Percentiles rank a stretch among this genome's conserved stretches.
These are phyloP conservation scores for Phytophthora tubulina DNA, from an alignment of 352 stramenopile species.

Conservation along the genomic window DNA sequence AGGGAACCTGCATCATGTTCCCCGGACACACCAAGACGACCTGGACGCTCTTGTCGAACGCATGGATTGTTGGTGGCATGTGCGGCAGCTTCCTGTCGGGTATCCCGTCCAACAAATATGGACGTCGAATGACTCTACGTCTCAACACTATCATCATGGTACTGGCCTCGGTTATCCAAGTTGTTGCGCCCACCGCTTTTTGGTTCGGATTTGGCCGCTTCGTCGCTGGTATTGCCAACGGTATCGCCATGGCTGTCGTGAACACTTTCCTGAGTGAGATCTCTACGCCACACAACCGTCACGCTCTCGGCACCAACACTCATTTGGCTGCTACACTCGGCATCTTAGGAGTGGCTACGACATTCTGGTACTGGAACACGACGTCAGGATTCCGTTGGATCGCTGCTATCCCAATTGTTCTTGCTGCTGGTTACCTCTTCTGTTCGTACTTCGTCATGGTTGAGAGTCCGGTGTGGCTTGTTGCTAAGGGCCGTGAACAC, in stretches of 20 bases:
- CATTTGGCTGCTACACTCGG: slow-evolving; percentile 54
- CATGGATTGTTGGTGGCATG: slow-evolving; percentile 67
- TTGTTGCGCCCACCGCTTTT: slow-evolving; percentile 15
- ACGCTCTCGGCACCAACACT: slow-evolving; percentile 43
- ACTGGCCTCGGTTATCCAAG: slow-evolving; percentile 40
- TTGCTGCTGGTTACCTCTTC: slow-evolving; percentile 32
- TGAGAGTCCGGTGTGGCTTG: slow-evolving; percentile 55
- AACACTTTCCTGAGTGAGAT: slow-evolving; percentile 56
- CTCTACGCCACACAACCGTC: slow-evolving; percentile 49
- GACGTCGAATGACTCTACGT: slow-evolving; percentile 49
- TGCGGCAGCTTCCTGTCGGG: slow-evolving; percentile 52
- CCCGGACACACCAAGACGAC: slow-evolving; percentile 54
- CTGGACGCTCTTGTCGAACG: slow-evolving; percentile 63
- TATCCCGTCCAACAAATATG: slow-evolving; percentile 49
- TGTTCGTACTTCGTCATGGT: slow-evolving; percentile 45
- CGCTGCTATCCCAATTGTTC: slow-evolving; percentile 43
- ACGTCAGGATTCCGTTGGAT: slow-evolving; percentile 60
- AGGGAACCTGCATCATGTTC: slow-evolving; percentile 69
- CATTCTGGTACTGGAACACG: slow-evolving; percentile 62
- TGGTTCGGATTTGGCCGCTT: slow-evolving; percentile 48
- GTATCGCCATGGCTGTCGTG: slow-evolving; percentile 44
- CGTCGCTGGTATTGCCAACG: slow-evolving; percentile 50
- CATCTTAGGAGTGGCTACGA: slow-evolving; percentile 47
- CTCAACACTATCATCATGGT: slow-evolving; percentile 49
- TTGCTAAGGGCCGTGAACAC: slow-evolving; percentile 37